Evolutionary conservation across 345 rosid genomes (phyloP).

Genomic region (Rhodomyrtus tomentosa): DNA sequence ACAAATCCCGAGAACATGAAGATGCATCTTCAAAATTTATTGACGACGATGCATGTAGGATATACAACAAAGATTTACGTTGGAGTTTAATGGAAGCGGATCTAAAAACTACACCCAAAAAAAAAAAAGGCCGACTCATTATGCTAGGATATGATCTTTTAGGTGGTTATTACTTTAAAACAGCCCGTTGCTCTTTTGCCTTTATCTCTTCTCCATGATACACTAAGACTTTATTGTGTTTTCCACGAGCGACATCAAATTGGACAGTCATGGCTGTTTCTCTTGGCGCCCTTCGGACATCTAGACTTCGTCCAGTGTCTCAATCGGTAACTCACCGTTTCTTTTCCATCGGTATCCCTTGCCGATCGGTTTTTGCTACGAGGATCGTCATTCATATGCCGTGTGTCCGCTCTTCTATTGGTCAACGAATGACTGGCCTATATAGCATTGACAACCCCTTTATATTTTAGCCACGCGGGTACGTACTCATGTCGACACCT

Average conservation of each 20-base stretch:
- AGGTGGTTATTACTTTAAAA: background rate
- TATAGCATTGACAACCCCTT: background rate
- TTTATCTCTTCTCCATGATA: background rate
- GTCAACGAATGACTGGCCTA: background rate
- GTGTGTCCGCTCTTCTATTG: no score
- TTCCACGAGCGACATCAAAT: background rate
- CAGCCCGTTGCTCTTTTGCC: background rate
- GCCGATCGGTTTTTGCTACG: background rate
- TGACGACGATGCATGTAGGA: background rate
- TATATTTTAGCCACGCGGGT: background rate
- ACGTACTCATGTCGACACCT: background rate
- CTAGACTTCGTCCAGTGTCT: background rate
- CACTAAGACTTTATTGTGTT: background rate
- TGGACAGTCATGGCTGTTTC: background rate
- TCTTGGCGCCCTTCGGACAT: background rate
- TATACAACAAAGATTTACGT: no score
- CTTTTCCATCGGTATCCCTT: background rate
- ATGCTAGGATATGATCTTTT: background rate
- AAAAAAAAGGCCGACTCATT: no score
- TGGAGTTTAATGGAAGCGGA: rapidly evolving
- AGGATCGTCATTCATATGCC: background rate
- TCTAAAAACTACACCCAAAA: background rate
- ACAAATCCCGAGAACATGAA: background rate
- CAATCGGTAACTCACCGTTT: background rate
- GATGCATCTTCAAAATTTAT: background rate